Percentiles rank a stretch among this genome's conserved stretches.
phyloP scores from a whole-genome alignment of 1,284 basidiomycete genomes.

The Boletellus deceptivus region DNA sequence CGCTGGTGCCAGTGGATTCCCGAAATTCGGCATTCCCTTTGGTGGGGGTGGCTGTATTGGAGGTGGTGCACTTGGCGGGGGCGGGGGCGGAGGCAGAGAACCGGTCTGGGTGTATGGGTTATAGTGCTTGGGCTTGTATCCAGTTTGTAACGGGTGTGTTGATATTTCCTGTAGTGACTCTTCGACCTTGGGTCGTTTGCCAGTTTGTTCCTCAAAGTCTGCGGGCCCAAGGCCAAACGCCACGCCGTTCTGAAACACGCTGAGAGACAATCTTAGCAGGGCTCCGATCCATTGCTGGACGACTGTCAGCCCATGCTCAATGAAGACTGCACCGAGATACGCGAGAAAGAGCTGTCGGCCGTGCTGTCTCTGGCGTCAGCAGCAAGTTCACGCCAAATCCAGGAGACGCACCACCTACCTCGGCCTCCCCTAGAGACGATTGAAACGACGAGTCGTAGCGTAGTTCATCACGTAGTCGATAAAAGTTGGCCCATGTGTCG shows the following conservation, averaged over 20 bases:
- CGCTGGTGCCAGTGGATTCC: conserved; percentile 57
- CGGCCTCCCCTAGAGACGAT: conserved; percentile 39
- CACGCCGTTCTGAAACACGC: conserved; percentile 19
- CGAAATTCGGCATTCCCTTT: conserved; percentile 27
- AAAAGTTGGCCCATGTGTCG: conserved; percentile 56
- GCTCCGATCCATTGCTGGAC: conserved; percentile 59
- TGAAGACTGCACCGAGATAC: conserved; percentile 64
- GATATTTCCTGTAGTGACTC: conserved; percentile 32
- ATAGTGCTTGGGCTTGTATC: conserved; percentile 29
- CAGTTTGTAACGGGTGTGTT: conserved; percentile 29
- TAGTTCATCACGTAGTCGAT: conserved; percentile 56
- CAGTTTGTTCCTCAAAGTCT: conserved; percentile 31
- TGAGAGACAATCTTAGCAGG: conserved; percentile 42
- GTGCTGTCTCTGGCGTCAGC: conserved; percentile 44
- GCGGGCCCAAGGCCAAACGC: conserved; percentile 22
- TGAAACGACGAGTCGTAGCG: conserved; percentile 50
- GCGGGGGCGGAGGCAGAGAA: conserved; percentile 19
- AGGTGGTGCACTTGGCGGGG: conserved; percentile 27
- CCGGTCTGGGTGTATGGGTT: conserved; percentile 31
- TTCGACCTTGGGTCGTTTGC: conserved; percentile 32
- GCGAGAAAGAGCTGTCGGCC: conserved; percentile 56
- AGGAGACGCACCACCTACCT: conserved; percentile 41
- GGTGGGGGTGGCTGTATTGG: conserved; percentile 28
- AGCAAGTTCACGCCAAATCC: conserved; percentile 14
- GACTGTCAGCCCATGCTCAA: conserved; percentile 49